phyloP scores from a whole-genome alignment of 192 early-diverging fungal genomes.

The Linnemannia schmuckeri region DNA sequence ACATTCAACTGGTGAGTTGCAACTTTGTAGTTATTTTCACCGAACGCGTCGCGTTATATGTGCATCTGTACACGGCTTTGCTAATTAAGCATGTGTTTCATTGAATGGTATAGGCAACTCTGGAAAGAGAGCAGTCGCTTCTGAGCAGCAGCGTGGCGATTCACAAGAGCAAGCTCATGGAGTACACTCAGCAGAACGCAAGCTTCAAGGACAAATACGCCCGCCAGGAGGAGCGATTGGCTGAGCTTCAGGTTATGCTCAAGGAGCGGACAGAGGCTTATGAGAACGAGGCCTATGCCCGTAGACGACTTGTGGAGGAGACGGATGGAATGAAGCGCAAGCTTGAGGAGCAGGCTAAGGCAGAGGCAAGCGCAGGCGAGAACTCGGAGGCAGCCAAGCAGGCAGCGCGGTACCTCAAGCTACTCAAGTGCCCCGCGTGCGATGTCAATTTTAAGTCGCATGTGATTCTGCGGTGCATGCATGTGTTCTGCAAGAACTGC shows the following conservation, averaged over 20 bases:
- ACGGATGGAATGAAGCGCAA: constrained; percentile 70
- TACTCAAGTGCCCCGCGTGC: constrained; percentile 93
- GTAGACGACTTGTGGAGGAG: constrained; percentile 70
- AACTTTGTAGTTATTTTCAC: not conserved
- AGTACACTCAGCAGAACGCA: constrained; percentile 47
- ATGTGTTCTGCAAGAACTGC: constrained; percentile 94
- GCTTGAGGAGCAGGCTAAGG: constrained; percentile 65
- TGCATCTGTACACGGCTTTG: not conserved
- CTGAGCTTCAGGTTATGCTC: constrained; percentile 62
- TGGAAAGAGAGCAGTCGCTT: constrained; percentile 51
- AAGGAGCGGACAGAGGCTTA: constrained; percentile 76
- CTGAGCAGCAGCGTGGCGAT: constrained; percentile 33
- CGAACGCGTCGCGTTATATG: not conserved
- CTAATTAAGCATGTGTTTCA: not conserved
- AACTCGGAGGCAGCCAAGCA: constrained; percentile 35
- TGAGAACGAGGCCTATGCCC: constrained; percentile 71
- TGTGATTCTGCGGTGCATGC: constrained; percentile 91
- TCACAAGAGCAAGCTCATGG: constrained; percentile 43
- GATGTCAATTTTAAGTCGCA: constrained; percentile 88
- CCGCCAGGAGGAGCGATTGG: constrained; percentile 44
- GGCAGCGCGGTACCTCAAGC: constrained; percentile 65
- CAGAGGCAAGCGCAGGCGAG: constrained; percentile 17
- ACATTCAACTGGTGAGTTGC: constrained; percentile 58
- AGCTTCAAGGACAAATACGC: constrained; percentile 46
- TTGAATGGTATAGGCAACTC: constrained; percentile 24